Base-by-base conservation (phyloP, 2,329 filamentous ascomycete species). In the Fusarium falciforme region DNA sequence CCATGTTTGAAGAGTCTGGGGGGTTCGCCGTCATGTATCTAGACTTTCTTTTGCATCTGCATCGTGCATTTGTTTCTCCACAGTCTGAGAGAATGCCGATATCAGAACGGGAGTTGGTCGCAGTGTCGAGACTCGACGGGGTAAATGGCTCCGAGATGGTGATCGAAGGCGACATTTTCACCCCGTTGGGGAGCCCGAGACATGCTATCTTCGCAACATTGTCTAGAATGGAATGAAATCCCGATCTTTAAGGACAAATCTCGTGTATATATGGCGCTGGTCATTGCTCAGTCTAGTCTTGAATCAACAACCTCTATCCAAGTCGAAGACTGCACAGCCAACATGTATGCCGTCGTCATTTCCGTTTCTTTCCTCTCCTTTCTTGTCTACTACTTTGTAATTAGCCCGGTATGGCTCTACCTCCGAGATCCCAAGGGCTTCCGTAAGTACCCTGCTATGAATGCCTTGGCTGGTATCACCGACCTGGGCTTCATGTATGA, bases 341-440 rank as follows among this genome's bases (percentile, higher is more conserved):
- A 27, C 16, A 58, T 58, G 54, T 58, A 58, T 8, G 54, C 54
- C 9, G 33, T 10, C 2, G 33, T 58, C 54, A 38, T 58, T 25
- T 38, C 20, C 9, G 33, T 38, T n/a, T 38, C 54, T 6, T 27
- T 58, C 9, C 9, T 58, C 54, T 58, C 29, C 9, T 58, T 58
- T 58, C 54, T 58, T 3, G 7, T 58, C 20, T 58, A 58, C 54
- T 58, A 58, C 22, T 58, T 58, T 58, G 33, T 38, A 7, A 22
- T 58, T 17, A 36, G 54, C 14, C 54, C 33, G 2, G 31, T 58
- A 58, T 58, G 54, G 54, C 16, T 67, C 2, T 75, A 75, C 11
- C 47, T 72, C 2, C 38, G 54, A 16, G 73, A 85, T 92, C 27
- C 74, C 9, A 82, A 77, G 3, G 81, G 80, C 14, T 64, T 66